These are phyloP conservation scores for Candida sithepensis DNA, from an alignment of 805 yeast genomes.

Conservation along the genomic window DNA sequence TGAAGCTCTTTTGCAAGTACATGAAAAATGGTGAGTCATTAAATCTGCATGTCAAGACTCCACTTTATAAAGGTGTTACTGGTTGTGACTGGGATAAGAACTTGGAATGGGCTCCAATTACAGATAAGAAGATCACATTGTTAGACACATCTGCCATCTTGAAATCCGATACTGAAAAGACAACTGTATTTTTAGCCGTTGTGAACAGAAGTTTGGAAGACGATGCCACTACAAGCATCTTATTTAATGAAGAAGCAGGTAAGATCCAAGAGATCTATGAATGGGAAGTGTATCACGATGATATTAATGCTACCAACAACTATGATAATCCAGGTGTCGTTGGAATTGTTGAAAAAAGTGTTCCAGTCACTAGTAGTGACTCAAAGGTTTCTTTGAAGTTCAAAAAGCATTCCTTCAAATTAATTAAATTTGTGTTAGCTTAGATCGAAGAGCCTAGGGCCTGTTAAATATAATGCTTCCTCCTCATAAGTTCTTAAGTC, in stretches of 20 bases:
- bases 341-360: slow-evolving; percentile 13
- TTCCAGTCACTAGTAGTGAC: slow-evolving; percentile 32
- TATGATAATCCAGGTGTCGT: slow-evolving; percentile 26
- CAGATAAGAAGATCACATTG: slow-evolving; percentile 19
- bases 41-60: slow-evolving; percentile 28
- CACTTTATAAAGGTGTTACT: slow-evolving; percentile 26
- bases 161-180: slow-evolving; percentile 15
- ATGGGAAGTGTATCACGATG: slow-evolving; percentile 29
- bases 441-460: not conserved
- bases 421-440: slow-evolving; percentile 9
- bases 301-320: slow-evolving; percentile 28
- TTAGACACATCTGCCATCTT: slow-evolving; percentile 27
- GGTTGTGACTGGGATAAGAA: slow-evolving; percentile 16
- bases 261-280: slow-evolving; percentile 10
- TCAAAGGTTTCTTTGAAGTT: slow-evolving; percentile 9
- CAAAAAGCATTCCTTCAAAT: slow-evolving; percentile 23
- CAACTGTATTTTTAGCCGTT: slow-evolving; percentile 24
- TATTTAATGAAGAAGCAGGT: slow-evolving; percentile 14
- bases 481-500: too few species aligned
- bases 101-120: slow-evolving; percentile 3
- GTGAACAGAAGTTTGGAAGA: slow-evolving; percentile 27
- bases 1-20: slow-evolving; percentile 27
- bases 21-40: slow-evolving; percentile 31
- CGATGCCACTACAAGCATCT: slow-evolving; percentile 21
- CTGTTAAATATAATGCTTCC: too few species aligned